Evolutionary conservation across 2,329 filamentous ascomycete genomes (phyloP).

Genomic region (Zelopaecilomyces penicillatus): DNA sequence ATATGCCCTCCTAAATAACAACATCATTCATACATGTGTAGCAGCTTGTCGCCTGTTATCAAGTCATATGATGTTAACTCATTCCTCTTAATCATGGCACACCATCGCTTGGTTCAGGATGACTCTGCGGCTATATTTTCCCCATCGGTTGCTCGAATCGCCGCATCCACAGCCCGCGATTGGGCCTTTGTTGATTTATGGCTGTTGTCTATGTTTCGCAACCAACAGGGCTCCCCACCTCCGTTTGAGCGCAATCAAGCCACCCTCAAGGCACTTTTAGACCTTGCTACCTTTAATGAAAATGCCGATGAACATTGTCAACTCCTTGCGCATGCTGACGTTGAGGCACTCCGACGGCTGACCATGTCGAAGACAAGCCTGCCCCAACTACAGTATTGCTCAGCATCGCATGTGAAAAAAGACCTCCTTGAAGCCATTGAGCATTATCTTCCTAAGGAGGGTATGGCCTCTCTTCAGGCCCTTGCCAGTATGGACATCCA

Average conservation of each 20-base stretch:
- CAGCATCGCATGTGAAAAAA: slow-evolving; percentile 14
- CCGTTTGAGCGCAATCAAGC: slow-evolving; percentile 80
- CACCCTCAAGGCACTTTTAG: slow-evolving; percentile 67
- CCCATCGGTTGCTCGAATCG: slow-evolving; percentile 60
- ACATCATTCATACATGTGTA: not conserved
- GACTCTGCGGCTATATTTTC: slow-evolving; percentile 51
- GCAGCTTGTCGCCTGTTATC: not conserved
- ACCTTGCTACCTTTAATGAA: slow-evolving; percentile 69
- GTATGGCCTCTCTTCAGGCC: slow-evolving; percentile 46
- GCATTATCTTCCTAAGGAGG: slow-evolving; percentile 45
- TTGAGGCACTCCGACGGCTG: slow-evolving; percentile 48
- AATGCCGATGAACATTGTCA: slow-evolving; percentile 62
- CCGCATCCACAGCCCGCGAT: slow-evolving; percentile 76
- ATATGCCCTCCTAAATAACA: not conserved
- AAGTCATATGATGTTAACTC: not conserved
- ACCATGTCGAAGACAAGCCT: slow-evolving; percentile 11
- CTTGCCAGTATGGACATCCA: slow-evolving; percentile 45
- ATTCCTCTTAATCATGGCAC: slow-evolving; percentile 13
- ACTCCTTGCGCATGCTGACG: slow-evolving; percentile 50
- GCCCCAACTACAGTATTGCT: slow-evolving; percentile 21
- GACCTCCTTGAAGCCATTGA: slow-evolving; percentile 47
- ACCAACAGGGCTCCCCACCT: slow-evolving; percentile 47
- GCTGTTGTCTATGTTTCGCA: slow-evolving; percentile 63
- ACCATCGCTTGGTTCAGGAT: slow-evolving; percentile 13
- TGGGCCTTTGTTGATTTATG: slow-evolving; percentile 84